These are phyloP conservation scores for Pseudocercospora musae DNA, from an alignment of 2,329 filamentous ascomycete species.

Conservation along the genomic window DNA sequence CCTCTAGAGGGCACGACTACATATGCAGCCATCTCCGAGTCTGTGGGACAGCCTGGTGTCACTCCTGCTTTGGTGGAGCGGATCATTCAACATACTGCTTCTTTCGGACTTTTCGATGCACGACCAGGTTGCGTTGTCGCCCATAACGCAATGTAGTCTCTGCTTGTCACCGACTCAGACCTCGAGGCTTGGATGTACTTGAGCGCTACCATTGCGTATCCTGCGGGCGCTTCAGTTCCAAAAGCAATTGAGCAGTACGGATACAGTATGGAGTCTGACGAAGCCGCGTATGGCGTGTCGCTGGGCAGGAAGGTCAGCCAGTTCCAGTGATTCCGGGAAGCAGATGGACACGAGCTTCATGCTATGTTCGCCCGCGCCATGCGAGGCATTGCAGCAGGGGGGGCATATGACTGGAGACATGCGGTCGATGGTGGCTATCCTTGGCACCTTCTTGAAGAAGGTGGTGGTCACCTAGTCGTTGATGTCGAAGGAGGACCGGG, in stretches of 20 bases:
- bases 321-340: slow-evolving; percentile 22
- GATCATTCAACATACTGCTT: slow-evolving; percentile 20
- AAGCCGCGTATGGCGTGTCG: slow-evolving; percentile 20
- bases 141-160: slow-evolving; percentile 19
- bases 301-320: slow-evolving; percentile 22
- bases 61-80: slow-evolving; percentile 20
- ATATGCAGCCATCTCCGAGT: slow-evolving; percentile 8
- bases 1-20: slow-evolving; percentile 10
- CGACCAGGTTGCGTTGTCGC: slow-evolving; percentile 14
- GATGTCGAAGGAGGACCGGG: slow-evolving; percentile 26
- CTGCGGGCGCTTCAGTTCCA: slow-evolving; percentile 21
- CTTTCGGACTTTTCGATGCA: slow-evolving; percentile 21
- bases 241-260: slow-evolving; percentile 24
- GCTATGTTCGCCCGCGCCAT: slow-evolving; percentile 26
- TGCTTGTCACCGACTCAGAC: slow-evolving; percentile 26
- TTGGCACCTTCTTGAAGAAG: slow-evolving; percentile 19
- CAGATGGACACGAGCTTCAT: slow-evolving; percentile 21
- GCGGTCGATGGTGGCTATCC: slow-evolving; percentile 24
- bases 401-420: slow-evolving; percentile 22
- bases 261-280: slow-evolving; percentile 21
- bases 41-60: slow-evolving; percentile 7
- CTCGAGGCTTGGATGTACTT: slow-evolving; percentile 25
- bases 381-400: slow-evolving; percentile 24
- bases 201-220: slow-evolving; percentile 22
- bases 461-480: slow-evolving; percentile 14